phyloP scores from a whole-genome alignment of 2,329 filamentous ascomycete genomes.

The Hansfordia pulvinata region DNA sequence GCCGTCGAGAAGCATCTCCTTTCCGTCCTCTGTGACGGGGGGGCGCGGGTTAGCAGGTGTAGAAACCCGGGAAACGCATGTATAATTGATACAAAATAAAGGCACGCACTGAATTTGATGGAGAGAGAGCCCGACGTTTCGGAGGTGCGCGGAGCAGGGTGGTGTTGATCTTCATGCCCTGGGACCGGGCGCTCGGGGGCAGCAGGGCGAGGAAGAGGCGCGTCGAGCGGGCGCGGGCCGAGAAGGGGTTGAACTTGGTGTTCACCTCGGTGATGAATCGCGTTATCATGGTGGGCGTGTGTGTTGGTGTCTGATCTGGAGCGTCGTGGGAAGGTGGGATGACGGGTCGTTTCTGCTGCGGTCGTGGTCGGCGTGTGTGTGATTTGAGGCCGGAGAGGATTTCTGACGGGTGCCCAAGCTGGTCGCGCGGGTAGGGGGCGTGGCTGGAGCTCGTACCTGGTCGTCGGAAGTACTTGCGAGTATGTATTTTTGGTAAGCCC shows the following conservation, averaged over 20 bases:
- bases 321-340: no score
- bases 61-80: not conserved
- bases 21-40: conserved; percentile 72
- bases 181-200: conserved; percentile 61
- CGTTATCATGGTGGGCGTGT: conserved; percentile 52
- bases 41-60: conserved; percentile 9
- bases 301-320: conserved; percentile 1
- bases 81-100: not conserved
- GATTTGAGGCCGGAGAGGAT: no score
- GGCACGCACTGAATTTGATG: conserved; percentile 70
- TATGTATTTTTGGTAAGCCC: no score
- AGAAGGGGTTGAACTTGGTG: conserved; percentile 89
- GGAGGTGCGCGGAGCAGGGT: conserved; percentile 58
- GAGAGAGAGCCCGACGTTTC: conserved; percentile 54
- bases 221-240: conserved; percentile 61
- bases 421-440: no score
- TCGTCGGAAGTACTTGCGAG: no score
- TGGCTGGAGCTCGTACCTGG: no score
- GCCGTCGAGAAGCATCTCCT: conserved; percentile 72
- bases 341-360: no score
- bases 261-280: conserved; percentile 78
- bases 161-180: conserved; percentile 64
- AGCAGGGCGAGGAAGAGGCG: conserved; percentile 79
- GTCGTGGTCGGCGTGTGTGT: no score
- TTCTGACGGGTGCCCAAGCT: no score